Base-by-base conservation (phyloP, 176 grass and related monocot genomes). In the Leersia perrieri region DNA sequence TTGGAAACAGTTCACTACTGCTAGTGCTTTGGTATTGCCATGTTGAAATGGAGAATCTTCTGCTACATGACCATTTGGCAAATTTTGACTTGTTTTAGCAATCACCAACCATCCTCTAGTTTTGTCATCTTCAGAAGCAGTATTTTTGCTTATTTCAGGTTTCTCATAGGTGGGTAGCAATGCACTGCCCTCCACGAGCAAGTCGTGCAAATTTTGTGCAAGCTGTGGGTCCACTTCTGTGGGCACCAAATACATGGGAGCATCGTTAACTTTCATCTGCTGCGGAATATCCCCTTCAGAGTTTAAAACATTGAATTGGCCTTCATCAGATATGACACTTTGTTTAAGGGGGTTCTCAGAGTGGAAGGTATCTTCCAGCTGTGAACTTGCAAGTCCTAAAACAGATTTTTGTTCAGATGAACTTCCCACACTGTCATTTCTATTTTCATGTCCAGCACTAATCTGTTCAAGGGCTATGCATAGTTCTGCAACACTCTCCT, bases 401-500 rank as follows among this genome's bases (percentile, higher is more conserved):
- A 58, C 45, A 66, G 77, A 82, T 77, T 34, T 81, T 7, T 65
- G 75, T 79, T 76, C 87, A 68, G 83, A 89, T 82, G 76, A 82
- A 76, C 78, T 75, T 87, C 82, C 84, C 70, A 65, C 79, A 7
- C 33, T 76, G 40, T 76, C 66, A 83, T 28, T 82, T 85, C 63
- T 87, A 57, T 38, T 90, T 58, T 88, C 88, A 88, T 44, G 72
- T 78, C 84, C 82, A 76, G 64, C 63, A 34, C 66, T 87, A 75
- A 83, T 66, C 26, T 87, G 82, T 31, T 89, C 89, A 83, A 94
- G 87, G 31, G 92, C 84, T 78, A 94, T 76, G 78, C 92, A 89
- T 76, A 94, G 70, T 72, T 94, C 92, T 42, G 79, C 82, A 14
- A 91, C 84, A 80, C 89, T 91, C 74, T 94, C 89, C 76, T 94